A percentile compares a stretch with the other conserved stretches of the same genome.
phyloP scores from a whole-genome alignment of 352 stramenopile genomes.

The Pythium myriotylum region DNA sequence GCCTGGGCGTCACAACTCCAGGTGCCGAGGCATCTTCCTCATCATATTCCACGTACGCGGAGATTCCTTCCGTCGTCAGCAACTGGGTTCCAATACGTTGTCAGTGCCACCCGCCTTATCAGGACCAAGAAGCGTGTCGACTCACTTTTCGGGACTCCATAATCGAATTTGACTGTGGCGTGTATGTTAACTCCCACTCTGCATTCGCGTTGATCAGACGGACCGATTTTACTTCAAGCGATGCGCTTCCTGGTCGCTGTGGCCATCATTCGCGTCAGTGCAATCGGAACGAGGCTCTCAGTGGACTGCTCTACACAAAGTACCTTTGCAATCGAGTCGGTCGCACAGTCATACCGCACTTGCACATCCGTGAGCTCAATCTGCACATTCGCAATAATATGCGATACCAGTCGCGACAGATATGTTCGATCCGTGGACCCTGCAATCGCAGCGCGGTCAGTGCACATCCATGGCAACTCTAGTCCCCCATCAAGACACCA shows the following conservation, averaged over 20 bases:
- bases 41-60: slow-evolving; percentile 75
- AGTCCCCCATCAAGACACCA: not conserved
- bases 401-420: slow-evolving; percentile 75
- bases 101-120: not conserved
- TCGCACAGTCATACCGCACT: slow-evolving; percentile 80
- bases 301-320: not conserved
- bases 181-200: slow-evolving; percentile 78
- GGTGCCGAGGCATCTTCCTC: slow-evolving; percentile 23
- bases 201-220: slow-evolving; percentile 77
- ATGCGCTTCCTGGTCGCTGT: slow-evolving; percentile 66
- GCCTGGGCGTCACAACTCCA: slow-evolving; percentile 11
- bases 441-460: slow-evolving; percentile 3
- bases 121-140: slow-evolving; percentile 2
- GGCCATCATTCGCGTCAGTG: too few relatives aligned
- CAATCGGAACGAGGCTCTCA: too few relatives aligned
- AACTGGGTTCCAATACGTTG: slow-evolving; percentile 39
- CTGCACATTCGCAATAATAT: slow-evolving; percentile 88
- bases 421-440: slow-evolving; percentile 70
- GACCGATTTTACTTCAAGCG: slow-evolving; percentile 64
- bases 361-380: slow-evolving; percentile 83
- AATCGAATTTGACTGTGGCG: slow-evolving; percentile 66
- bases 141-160: slow-evolving; percentile 84
- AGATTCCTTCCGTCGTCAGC: slow-evolving; percentile 61
- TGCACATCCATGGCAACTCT: not conserved
- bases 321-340: slow-evolving; percentile 68